These are phyloP conservation scores for Lanmaoa rubissima DNA, from an alignment of 768 basidiomycete species.

Conservation along the genomic window DNA sequence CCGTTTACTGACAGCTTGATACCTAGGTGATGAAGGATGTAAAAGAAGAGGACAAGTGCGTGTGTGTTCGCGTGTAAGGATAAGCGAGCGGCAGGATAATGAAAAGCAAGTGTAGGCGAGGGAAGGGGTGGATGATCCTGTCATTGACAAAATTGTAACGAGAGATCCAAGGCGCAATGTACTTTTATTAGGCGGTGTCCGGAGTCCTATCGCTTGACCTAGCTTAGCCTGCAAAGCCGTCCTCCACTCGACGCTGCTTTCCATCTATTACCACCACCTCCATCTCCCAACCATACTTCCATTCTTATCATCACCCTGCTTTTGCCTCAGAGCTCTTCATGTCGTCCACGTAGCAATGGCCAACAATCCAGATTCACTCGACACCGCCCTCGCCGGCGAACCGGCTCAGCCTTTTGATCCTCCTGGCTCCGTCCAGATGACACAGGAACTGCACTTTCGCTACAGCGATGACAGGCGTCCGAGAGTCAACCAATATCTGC, in stretches of 20 bases:
- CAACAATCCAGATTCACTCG: constrained; percentile 24
- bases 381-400: constrained; percentile 36
- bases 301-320: constrained; percentile 10
- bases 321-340: constrained; percentile 22
- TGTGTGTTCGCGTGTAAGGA: constrained; percentile 34
- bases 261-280: constrained; percentile 20
- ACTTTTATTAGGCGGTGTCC: constrained; percentile 29
- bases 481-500: constrained; percentile 85
- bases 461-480: constrained; percentile 40
- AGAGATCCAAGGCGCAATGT: constrained; percentile 15
- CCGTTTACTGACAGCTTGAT: constrained; percentile 24
- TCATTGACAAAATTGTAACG: constrained; percentile 3
- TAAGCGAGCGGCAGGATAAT: constrained; percentile 19
- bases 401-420: constrained; percentile 37
- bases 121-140: constrained; percentile 10
- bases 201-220: constrained; percentile 21
- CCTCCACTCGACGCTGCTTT: constrained; percentile 19
- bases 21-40: constrained; percentile 48
- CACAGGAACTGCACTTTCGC: constrained; percentile 41
- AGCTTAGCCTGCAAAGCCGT: constrained; percentile 12
- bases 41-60: constrained; percentile 49
- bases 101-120: constrained; percentile 10
- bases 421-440: constrained; percentile 49
- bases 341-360: constrained; percentile 27
- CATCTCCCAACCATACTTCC: constrained; percentile 26